phyloP scores from a whole-genome alignment of 2,329 filamentous ascomycete species.

The Alternaria viburni region DNA sequence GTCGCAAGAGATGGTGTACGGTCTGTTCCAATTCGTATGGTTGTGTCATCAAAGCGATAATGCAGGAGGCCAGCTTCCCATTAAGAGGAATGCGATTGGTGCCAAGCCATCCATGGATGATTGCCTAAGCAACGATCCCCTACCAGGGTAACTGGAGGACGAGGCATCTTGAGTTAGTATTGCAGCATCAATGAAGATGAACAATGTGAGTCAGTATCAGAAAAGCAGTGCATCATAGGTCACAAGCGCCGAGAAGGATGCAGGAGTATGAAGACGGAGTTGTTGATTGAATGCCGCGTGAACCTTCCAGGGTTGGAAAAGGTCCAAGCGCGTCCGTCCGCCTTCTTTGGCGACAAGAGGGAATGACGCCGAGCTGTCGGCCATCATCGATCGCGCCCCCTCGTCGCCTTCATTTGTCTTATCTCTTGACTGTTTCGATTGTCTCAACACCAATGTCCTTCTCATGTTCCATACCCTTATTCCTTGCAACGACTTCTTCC shows the following conservation, averaged over 20 bases:
- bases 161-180: not conserved
- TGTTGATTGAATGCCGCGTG: not conserved
- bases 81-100: fast-evolving
- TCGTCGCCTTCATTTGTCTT: not conserved
- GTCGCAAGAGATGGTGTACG: fast-evolving
- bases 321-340: not conserved
- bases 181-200: not conserved
- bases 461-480: conserved; percentile 26
- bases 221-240: not conserved
- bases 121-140: not conserved
- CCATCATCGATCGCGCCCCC: not conserved
- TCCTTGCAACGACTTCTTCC: conserved; percentile 20
- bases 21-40: not conserved
- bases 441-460: conserved; percentile 28
- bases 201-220: not conserved
- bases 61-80: not conserved
- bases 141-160: not conserved
- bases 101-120: not conserved
- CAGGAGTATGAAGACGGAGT: not conserved
- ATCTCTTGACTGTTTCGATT: conserved; percentile 21
- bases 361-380: not conserved
- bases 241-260: not conserved
- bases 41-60: not conserved
- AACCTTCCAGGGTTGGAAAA: not conserved
- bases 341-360: not conserved